phyloP scores from a whole-genome alignment of 2,329 filamentous ascomycete species.

The Venturia carpophila region DNA sequence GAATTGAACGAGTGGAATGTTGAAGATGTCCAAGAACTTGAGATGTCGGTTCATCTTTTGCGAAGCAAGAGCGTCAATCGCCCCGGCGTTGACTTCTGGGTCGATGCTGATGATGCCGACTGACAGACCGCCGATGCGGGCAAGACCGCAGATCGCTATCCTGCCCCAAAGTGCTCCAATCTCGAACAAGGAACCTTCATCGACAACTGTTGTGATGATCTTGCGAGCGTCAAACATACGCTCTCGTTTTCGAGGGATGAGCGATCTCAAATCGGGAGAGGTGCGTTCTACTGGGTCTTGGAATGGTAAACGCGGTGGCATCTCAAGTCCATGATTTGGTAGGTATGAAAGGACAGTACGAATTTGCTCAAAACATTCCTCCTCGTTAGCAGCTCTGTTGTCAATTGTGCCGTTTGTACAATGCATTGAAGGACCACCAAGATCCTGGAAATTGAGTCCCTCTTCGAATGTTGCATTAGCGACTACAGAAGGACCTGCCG shows the following conservation, averaged over 20 bases:
- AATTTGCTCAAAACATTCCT: conserved; percentile 55
- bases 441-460: conserved; percentile 49
- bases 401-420: conserved; percentile 60
- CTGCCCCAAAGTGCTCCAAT: conserved; percentile 57
- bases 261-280: conserved; percentile 43
- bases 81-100: conserved; percentile 54
- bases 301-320: conserved; percentile 43
- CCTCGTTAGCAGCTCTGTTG: conserved; percentile 53
- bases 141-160: conserved; percentile 54
- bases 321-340: conserved; percentile 48
- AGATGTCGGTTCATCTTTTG: conserved; percentile 54
- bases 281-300: conserved; percentile 45
- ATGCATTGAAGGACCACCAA: conserved; percentile 54
- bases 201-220: conserved; percentile 51
- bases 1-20: conserved; percentile 56
- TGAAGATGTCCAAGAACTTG: conserved; percentile 59
- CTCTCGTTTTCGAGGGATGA: conserved; percentile 50
- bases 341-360: conserved; percentile 50
- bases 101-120: conserved; percentile 54
- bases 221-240: conserved; percentile 53
- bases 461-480: conserved; percentile 58
- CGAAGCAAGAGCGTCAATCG: conserved; percentile 51
- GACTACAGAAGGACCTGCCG: conserved; percentile 57
- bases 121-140: conserved; percentile 48
- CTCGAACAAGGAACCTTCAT: conserved; percentile 52